These are phyloP conservation scores for Udeniomyces megalosporus DNA, from an alignment of 768 basidiomycete genomes.

Conservation along the genomic window DNA sequence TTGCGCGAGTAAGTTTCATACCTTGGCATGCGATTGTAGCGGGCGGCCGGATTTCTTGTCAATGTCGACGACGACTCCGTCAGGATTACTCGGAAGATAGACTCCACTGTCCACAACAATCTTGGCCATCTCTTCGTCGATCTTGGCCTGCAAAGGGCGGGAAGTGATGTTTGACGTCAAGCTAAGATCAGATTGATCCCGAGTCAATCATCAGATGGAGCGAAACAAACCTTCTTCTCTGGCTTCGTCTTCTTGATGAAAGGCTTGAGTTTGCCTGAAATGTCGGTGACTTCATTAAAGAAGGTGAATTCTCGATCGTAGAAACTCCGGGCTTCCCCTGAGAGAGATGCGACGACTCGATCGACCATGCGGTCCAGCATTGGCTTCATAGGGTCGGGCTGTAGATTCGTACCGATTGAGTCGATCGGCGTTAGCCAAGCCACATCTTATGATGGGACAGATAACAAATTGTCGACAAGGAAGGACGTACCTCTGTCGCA, in stretches of 20 bases:
- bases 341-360: constrained; percentile 63
- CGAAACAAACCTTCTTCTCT: constrained; percentile 71
- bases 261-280: constrained; percentile 92
- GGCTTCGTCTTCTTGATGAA: constrained; percentile 87
- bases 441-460: not conserved
- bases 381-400: constrained; percentile 95
- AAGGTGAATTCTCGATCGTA: constrained; percentile 91
- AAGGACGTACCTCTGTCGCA: constrained; percentile 60
- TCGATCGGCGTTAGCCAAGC: not conserved
- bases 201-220: not conserved
- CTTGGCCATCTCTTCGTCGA: constrained; percentile 98
- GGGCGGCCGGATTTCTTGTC: constrained; percentile 93
- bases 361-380: constrained; percentile 73
- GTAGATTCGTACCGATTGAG: not conserved
- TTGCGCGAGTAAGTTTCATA: constrained; percentile 23
- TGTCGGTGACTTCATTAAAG: constrained; percentile 91
- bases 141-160: constrained; percentile 92
- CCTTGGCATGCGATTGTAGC: constrained; percentile 94
- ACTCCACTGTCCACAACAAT: constrained; percentile 86
- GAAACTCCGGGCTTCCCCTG: constrained; percentile 72
- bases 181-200: not conserved
- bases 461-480: too few species aligned
- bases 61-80: constrained; percentile 89
- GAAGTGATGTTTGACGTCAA: too few species aligned
- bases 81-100: constrained; percentile 92